A percentile compares a stretch with the other conserved stretches of the same genome.
Conservation (phyloP, 1,284 basidiomycete species). For the Ceratobasidium sp. region DNA sequence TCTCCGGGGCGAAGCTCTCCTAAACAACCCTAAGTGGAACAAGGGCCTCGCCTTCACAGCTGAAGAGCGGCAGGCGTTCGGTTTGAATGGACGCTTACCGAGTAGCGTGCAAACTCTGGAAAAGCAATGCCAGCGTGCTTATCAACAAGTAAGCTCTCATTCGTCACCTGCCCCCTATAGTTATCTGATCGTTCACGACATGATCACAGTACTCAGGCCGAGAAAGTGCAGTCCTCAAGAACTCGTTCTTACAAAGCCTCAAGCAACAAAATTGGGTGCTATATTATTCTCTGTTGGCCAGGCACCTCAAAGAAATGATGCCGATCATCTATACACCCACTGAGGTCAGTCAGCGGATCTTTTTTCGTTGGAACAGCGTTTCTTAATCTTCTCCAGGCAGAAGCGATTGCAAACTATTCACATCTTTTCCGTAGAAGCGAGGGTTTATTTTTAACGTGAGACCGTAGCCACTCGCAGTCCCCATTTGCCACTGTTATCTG, state of each 20-base stretch:
- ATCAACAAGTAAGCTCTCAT: conserved; percentile 59
- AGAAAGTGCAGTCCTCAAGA: conserved; percentile 64
- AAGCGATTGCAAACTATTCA: conserved; percentile 79
- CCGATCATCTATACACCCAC: conserved; percentile 77
- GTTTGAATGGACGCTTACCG: conserved; percentile 78
- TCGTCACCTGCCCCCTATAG: conserved; percentile 51
- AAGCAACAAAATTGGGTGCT: conserved; percentile 78
- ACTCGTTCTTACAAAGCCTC: conserved; percentile 68
- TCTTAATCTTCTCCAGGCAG: conserved; percentile 56
- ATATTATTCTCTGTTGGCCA: conserved; percentile 67
- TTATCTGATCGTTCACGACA: conserved; percentile 35
- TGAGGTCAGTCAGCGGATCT: conserved; percentile 54
- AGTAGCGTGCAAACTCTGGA: conserved; percentile 75
- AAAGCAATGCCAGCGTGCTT: conserved; percentile 73
- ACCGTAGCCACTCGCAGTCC: conserved; percentile 47
- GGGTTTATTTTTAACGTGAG: conserved; percentile 66
- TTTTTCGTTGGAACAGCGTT: not conserved
- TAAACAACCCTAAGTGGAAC: conserved; percentile 53
- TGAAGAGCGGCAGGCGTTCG: conserved; percentile 70
- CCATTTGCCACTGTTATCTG: not conserved
- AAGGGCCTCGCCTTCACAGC: conserved; percentile 71
- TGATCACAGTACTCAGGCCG: conserved; percentile 52
- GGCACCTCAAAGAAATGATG: conserved; percentile 72
- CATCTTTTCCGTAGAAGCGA: conserved; percentile 78
- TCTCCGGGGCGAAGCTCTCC: conserved; percentile 63